phyloP scores from a whole-genome alignment of 352 stramenopile species.

The Plasmopara viticola region DNA sequence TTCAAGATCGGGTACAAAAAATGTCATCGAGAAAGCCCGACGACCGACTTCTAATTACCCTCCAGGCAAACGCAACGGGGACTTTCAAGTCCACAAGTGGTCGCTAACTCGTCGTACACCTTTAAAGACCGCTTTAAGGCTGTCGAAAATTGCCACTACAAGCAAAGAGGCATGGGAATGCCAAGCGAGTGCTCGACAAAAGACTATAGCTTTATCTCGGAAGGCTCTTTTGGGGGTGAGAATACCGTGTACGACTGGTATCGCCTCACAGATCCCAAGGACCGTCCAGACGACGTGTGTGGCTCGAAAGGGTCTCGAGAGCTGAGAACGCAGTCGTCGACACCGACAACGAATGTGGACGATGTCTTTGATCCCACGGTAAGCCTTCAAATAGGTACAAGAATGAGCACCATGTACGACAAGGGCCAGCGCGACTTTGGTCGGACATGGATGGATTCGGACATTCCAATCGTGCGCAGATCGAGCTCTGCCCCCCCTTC shows the following conservation, averaged over 20 bases:
- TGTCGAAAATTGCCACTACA: neutral
- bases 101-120: neutral
- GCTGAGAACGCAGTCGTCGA: constrained; percentile 18
- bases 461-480: constrained; percentile 47
- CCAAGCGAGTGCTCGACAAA: constrained; percentile 32
- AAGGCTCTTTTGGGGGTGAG: constrained; percentile 55
- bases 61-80: neutral
- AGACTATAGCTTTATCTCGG: constrained; percentile 80
- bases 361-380: constrained; percentile 13
- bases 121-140: neutral
- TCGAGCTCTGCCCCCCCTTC: constrained; percentile 57
- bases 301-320: constrained; percentile 19
- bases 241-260: constrained; percentile 40
- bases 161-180: constrained; percentile 7
- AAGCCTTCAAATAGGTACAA: constrained; percentile 10
- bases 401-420: constrained; percentile 7
- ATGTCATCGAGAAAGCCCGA: neutral
- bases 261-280: constrained; percentile 12
- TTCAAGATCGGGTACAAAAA: neutral
- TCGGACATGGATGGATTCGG: constrained; percentile 34
- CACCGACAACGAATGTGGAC: constrained; percentile 25
- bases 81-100: neutral
- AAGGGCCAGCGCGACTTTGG: constrained; percentile 45
- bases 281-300: constrained; percentile 18
- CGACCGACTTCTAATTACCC: neutral